phyloP scores from a whole-genome alignment of 495 filamentous ascomycete genomes.

The Xylaria bambusicola region DNA sequence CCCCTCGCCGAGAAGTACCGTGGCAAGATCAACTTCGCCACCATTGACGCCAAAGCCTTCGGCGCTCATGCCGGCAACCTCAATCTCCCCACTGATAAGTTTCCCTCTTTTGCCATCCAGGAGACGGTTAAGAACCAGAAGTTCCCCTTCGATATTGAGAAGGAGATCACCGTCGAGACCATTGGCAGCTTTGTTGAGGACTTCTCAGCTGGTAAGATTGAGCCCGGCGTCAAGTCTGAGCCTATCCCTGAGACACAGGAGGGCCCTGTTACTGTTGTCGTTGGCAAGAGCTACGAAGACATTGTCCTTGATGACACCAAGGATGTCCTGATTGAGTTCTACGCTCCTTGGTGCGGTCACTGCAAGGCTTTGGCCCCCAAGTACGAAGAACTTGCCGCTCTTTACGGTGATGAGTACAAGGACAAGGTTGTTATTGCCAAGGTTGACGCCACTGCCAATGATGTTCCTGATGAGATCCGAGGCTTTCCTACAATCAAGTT shows the following conservation, averaged over 20 bases:
- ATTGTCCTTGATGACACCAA: slow-evolving; percentile 91
- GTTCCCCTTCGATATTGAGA: slow-evolving; percentile 87
- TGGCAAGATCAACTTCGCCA: slow-evolving; percentile 92
- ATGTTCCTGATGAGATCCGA: slow-evolving; percentile 93
- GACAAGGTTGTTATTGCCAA: slow-evolving; percentile 93
- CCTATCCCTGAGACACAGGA: slow-evolving; percentile 95
- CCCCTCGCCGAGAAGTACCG: slow-evolving; percentile 71
- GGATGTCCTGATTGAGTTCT: slow-evolving; percentile 98
- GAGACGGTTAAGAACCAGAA: slow-evolving; percentile 95
- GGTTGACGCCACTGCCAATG: slow-evolving; percentile 95
- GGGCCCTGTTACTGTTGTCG: slow-evolving; percentile 82
- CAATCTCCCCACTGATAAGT: slow-evolving; percentile 92
- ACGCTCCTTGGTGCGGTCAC: slow-evolving; percentile 98
- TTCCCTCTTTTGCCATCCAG: slow-evolving; percentile 98
- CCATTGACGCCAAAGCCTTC: slow-evolving; percentile 93
- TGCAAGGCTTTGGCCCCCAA: slow-evolving; percentile 94
- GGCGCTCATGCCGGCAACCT: slow-evolving; percentile 96
- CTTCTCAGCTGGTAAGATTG: slow-evolving; percentile 83
- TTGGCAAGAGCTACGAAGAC: slow-evolving; percentile 92
- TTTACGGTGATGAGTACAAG: slow-evolving; percentile 75
- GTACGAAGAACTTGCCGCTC: slow-evolving; percentile 83
- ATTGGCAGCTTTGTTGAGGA: slow-evolving; percentile 85
- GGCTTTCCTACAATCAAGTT: slow-evolving; percentile 99
- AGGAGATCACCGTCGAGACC: slow-evolving; percentile 72
- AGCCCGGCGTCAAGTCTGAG: slow-evolving; percentile 97